phyloP scores from a whole-genome alignment of 176 grass and related monocot species.

The Triticum dicoccoides region DNA sequence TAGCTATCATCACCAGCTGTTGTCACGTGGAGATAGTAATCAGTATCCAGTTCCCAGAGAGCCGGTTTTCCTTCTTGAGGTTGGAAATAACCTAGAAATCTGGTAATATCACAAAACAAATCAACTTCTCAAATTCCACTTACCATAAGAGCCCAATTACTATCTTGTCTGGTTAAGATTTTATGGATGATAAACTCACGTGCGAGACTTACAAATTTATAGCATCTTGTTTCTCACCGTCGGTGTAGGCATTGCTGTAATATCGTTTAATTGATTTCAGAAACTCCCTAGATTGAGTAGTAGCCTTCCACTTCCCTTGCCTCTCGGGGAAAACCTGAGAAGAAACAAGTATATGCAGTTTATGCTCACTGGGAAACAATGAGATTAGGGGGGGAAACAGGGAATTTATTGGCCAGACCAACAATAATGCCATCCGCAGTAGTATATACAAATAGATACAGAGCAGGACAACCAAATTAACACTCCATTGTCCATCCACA shows the following conservation, averaged over 20 bases:
- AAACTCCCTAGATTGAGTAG: constrained; percentile 93
- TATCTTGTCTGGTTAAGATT: constrained; percentile 1
- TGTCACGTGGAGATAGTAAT: constrained; percentile 98
- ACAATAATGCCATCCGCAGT: neutral
- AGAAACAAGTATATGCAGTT: constrained; percentile 18
- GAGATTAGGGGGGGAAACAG: neutral
- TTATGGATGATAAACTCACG: constrained; percentile 13
- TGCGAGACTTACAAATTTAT: constrained; percentile 84
- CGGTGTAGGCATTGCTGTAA: constrained; percentile 96
- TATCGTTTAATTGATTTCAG: constrained; percentile 94
- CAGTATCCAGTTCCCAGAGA: constrained; percentile 95
- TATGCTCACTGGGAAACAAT: constrained; percentile 9
- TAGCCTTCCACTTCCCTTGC: constrained; percentile 98
- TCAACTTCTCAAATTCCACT: neutral
- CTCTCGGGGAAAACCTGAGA: constrained; percentile 93
- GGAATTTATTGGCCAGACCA: neutral
- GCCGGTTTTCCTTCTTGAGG: constrained; percentile 95
- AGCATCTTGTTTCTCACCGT: constrained; percentile 98
- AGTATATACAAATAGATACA: constrained; percentile 2
- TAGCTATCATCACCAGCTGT: constrained; percentile 71
- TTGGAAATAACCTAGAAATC: constrained; percentile 95
- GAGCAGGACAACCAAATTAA: neutral
- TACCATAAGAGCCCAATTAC: constrained; percentile 10
- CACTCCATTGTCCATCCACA: neutral
- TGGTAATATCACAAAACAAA: constrained; percentile 49